Conservation (phyloP, 441 rosid genomes). For the Dalechampia spathulata region DNA sequence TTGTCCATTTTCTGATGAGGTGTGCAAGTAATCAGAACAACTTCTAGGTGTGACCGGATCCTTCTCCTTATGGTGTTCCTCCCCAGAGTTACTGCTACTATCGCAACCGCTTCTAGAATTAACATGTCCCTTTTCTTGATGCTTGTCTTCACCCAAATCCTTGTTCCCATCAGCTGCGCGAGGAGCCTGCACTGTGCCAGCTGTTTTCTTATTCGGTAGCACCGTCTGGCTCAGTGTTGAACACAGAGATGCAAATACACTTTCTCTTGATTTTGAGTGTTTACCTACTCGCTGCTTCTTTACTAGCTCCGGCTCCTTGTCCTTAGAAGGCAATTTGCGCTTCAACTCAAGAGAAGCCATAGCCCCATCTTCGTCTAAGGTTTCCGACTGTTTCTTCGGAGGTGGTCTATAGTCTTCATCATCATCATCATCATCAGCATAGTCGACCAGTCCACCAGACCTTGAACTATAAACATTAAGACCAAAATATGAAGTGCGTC, state of each 20-base stretch:
- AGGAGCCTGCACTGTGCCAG: constrained; percentile 20
- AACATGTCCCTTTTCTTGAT: constrained; percentile 24
- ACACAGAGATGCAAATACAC: constrained; percentile 76
- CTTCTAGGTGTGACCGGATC: constrained; percentile 38
- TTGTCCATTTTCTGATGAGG: constrained; percentile 53
- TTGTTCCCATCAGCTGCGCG: constrained; percentile 28
- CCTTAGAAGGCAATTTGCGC: constrained; percentile 54
- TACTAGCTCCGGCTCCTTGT: constrained; percentile 51
- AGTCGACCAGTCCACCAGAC: constrained; percentile 92
- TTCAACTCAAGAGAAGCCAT: constrained; percentile 64
- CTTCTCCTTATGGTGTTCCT: constrained; percentile 48
- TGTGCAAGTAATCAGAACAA: constrained; percentile 47
- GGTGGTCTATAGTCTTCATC: constrained; percentile 92
- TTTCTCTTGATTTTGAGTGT: constrained; percentile 48
- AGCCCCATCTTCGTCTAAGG: constrained; percentile 57
- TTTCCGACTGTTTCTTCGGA: constrained; percentile 60
- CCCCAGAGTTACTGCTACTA: constrained; percentile 36
- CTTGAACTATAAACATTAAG: constrained; percentile 39
- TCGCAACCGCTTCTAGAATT: constrained; percentile 31
- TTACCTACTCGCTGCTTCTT: constrained; percentile 69
- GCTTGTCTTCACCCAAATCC: constrained; percentile 29
- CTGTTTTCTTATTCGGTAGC: constrained; percentile 58
- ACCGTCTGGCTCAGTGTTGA: constrained; percentile 87
- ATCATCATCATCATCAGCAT: constrained; percentile 95
- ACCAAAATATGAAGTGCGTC: no score